Evolutionary conservation across 129 eudicot genomes (phyloP).

Genomic region (Saposhnikovia divaricata): DNA sequence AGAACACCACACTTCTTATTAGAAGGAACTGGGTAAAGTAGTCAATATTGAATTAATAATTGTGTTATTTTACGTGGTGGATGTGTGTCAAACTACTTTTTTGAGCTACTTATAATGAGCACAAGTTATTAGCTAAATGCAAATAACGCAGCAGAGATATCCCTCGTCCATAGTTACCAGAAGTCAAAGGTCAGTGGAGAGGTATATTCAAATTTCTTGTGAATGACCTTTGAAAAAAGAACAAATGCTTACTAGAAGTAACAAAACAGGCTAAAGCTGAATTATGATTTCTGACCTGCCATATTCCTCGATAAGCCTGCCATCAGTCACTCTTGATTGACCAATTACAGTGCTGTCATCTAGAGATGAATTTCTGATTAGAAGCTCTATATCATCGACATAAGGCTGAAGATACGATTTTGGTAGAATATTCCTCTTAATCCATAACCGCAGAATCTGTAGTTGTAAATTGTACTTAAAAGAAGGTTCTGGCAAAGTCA

Average conservation of each 20-base stretch:
- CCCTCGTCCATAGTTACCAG: no score
- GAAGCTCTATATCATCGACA: conserved; percentile 48
- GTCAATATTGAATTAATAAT: no score
- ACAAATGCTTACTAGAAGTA: not conserved
- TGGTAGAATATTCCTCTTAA: conserved; percentile 76
- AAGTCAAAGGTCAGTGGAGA: not conserved
- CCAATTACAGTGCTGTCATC: conserved; percentile 69
- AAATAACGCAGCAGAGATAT: not conserved
- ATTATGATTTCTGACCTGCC: conserved; percentile 48
- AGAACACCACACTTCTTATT: not conserved
- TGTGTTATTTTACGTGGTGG: not conserved
- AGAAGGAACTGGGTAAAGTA: not conserved
- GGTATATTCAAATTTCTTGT: not conserved
- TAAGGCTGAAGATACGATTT: conserved; percentile 49
- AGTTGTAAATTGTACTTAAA: not conserved
- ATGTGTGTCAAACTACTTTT: not conserved
- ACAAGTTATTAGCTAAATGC: no score
- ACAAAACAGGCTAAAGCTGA: not conserved
- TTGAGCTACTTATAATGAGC: no score
- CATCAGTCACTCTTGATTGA: conserved; percentile 83
- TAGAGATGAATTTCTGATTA: conserved; percentile 62
- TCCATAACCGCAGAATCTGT: conserved; percentile 76
- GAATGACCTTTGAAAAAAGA: not conserved
- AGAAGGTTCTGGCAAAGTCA: not conserved
- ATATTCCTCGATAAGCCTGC: conserved; percentile 85